Evolutionary conservation across 495 filamentous ascomycete genomes (phyloP).

Genomic region (Chaetomium tenue): DNA sequence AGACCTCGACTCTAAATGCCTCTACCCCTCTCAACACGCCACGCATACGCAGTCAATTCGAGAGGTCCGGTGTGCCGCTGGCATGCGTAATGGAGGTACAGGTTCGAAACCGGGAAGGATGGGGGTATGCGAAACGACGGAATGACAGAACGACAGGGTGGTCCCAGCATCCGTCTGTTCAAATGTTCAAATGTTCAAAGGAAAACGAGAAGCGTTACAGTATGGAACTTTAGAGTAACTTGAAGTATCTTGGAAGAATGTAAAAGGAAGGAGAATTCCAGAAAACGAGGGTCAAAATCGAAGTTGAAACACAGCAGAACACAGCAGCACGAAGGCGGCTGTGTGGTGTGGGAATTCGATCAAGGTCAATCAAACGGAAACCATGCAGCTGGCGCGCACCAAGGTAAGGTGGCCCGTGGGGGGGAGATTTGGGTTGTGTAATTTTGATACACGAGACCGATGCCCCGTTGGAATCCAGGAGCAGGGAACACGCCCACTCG

Average conservation of each 20-base stretch:
- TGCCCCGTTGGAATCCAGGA: constrained; percentile 3
- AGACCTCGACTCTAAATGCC: not conserved
- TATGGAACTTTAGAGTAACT: not conserved
- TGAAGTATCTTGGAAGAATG: not conserved
- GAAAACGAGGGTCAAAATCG: not conserved
- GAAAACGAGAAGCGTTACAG: not conserved
- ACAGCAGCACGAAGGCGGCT: constrained; percentile 3
- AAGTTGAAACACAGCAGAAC: not conserved
- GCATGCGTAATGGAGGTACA: not conserved
- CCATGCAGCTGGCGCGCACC: not conserved
- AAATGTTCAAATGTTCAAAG: no score
- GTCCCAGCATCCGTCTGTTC: constrained; percentile 4
- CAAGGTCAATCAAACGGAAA: constrained; percentile 13
- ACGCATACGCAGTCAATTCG: not conserved
- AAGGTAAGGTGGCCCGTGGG: not conserved
- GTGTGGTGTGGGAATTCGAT: not conserved
- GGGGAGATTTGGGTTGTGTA: not conserved
- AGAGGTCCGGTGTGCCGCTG: not conserved
- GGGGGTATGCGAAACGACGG: constrained; percentile 7
- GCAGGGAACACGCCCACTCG: not conserved
- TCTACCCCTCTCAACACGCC: constrained; percentile 7
- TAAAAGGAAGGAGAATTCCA: not conserved
- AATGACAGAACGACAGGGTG: constrained; percentile 5
- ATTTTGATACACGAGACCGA: constrained; percentile 16
- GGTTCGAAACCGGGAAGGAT: not conserved